Base-by-base conservation (phyloP, 2,329 filamentous ascomycete genomes). In the Botrytis fragariae region DNA sequence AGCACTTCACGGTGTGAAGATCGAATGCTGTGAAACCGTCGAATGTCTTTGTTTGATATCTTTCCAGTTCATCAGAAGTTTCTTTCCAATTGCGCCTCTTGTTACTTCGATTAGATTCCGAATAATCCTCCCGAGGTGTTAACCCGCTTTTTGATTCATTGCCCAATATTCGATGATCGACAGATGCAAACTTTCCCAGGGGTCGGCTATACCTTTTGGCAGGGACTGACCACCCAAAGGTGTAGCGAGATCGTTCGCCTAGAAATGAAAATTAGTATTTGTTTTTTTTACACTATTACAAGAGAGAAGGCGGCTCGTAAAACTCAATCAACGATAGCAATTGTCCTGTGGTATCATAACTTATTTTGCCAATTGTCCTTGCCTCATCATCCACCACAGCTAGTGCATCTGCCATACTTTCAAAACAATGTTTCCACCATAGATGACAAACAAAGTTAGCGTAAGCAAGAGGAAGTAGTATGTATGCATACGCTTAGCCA, bases 311-410 rank as follows among this genome's bases (percentile, higher is more conserved):
- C 1, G n/a, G 22, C 9, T 60, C 14, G 29, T n/a, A 3, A 39
- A n/a, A 1, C 57, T 61, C 35, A 71, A 57, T 45, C 29, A 59
- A 57, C n/a, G 57, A n/a, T 71, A 71, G 32, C 16, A 71, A 62
- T 62, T 71, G 68, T 18, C 68, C 68, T n/a, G 68, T 71, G 9
- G 57, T 71, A 51, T 71, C 68, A 48, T 71, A 71, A 9, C 12
- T 51, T 12, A 71, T n/a, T 29, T 25, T 61, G 8, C 57, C 68
- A 62, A 29, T 71, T 37, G 25, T 6, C 16, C 54, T 60, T 42
- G 67, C 67, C 22, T 59, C 35, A 25, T 44, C 35, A 59, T 69
- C 20, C 10, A 8, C 4, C 2, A 1, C 9, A 65, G 29, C 12
- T 42, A 35, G 10, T 37, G 10, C 10, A 12, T 16, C 29, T 37